Conservation (phyloP, 2,329 filamentous ascomycete species). For the Ophiostoma piceae region DNA sequence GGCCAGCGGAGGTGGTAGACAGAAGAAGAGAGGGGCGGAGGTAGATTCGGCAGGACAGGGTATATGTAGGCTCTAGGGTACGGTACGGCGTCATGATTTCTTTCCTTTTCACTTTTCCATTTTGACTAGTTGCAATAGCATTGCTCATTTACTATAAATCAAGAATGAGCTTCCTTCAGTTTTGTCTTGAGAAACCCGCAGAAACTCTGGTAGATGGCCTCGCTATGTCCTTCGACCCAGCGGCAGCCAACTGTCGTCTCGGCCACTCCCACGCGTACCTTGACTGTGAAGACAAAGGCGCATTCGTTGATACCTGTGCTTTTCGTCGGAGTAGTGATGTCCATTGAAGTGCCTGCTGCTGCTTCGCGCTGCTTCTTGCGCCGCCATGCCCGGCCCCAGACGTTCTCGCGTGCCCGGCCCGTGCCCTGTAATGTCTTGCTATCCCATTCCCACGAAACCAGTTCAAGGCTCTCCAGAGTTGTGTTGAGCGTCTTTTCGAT, state of each 20-base stretch:
- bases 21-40: slow-evolving; percentile 20
- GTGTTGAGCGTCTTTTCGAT: slow-evolving; percentile 35
- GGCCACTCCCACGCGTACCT: slow-evolving; percentile 39
- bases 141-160: not conserved
- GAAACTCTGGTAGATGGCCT: slow-evolving; percentile 78
- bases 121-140: not conserved
- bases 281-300: slow-evolving; percentile 55
- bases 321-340: not conserved
- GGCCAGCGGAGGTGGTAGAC: slow-evolving; percentile 29
- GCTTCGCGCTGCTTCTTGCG: slow-evolving; percentile 47
- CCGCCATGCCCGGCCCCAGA: slow-evolving; percentile 72
- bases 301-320: slow-evolving; percentile 33
- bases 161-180: slow-evolving; percentile 29
- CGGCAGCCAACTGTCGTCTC: slow-evolving; percentile 50
- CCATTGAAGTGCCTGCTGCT: slow-evolving; percentile 4
- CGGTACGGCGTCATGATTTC: not conserved
- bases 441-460: slow-evolving; percentile 62
- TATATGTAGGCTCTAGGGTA: slow-evolving; percentile 1
- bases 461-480: slow-evolving; percentile 51
- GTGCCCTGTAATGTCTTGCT: slow-evolving; percentile 48
- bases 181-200: slow-evolving; percentile 68
- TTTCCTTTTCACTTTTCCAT: not conserved
- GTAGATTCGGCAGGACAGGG: slow-evolving; percentile 1
- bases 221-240: slow-evolving; percentile 72
- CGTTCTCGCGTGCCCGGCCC: slow-evolving; percentile 62